A percentile compares a stretch with the other conserved stretches of the same genome.
These are phyloP conservation scores for Oryza meridionalis DNA, from an alignment of 176 grass and related monocot species.

Conservation along the genomic window DNA sequence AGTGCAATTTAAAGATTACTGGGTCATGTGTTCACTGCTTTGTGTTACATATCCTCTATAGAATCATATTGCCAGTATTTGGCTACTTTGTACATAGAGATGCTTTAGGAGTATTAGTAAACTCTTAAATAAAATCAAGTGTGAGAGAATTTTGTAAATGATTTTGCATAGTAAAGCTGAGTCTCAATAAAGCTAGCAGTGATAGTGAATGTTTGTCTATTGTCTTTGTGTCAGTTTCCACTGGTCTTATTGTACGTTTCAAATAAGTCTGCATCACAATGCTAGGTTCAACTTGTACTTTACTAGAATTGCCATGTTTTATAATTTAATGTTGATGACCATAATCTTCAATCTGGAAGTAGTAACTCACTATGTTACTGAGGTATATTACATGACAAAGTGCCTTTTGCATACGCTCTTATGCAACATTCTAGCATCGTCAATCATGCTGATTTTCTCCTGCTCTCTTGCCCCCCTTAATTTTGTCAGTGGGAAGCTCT, in stretches of 20 bases:
- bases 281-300: neutral
- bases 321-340: conserved; percentile 33
- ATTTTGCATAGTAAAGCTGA: neutral
- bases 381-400: neutral
- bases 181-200: neutral
- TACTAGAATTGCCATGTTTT: conserved; percentile 19
- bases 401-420: conserved; percentile 17
- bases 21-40: conserved; percentile 8
- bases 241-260: neutral
- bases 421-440: neutral
- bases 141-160: neutral
- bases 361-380: neutral
- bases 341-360: conserved; percentile 5
- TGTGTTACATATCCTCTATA: neutral
- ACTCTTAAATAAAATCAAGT: neutral
- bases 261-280: conserved; percentile 1
- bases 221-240: conserved; percentile 1
- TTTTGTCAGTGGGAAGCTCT: conserved; percentile 92
- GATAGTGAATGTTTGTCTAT: neutral
- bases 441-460: conserved; percentile 21
- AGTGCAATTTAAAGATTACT: conserved; percentile 7
- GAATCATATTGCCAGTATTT: neutral
- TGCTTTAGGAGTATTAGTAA: neutral
- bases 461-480: conserved; percentile 14
- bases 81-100: conserved; percentile 10